phyloP scores from a whole-genome alignment of 2,329 filamentous ascomycete species.

The Botryotinia calthae region DNA sequence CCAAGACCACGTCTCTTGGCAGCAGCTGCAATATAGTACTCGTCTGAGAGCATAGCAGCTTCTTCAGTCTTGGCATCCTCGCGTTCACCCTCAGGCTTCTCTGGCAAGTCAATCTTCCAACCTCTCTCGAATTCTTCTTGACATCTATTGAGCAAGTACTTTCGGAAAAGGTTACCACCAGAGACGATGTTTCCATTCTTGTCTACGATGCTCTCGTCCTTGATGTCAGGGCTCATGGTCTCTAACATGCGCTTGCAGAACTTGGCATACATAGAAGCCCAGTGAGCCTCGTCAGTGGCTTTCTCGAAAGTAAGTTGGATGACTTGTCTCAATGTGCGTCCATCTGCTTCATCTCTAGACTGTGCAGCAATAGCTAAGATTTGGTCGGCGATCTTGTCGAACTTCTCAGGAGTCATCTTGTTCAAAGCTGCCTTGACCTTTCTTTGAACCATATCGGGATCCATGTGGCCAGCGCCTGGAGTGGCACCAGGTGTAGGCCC shows the following conservation, averaged over 20 bases:
- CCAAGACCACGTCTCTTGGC: conserved; percentile 96
- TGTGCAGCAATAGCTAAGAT: conserved; percentile 90
- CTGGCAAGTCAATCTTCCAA: conserved; percentile 86
- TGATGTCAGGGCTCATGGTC: conserved; percentile 90
- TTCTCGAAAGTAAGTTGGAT: conserved; percentile 99
- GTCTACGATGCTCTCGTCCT: conserved; percentile 91
- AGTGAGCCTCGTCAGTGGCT: conserved; percentile 96
- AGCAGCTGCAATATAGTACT: conserved; percentile 91
- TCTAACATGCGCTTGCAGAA: conserved; percentile 98
- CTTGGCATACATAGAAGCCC: conserved; percentile 98
- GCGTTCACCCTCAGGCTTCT: conserved; percentile 66
- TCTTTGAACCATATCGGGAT: conserved; percentile 91
- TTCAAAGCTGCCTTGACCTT: conserved; percentile 98
- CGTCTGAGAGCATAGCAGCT: conserved; percentile 83
- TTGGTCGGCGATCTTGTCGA: conserved; percentile 90
- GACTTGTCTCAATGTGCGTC: conserved; percentile 91
- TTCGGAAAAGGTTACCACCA: conserved; percentile 92
- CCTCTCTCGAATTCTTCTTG: conserved; percentile 98
- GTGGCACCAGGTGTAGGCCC: conserved; percentile 46
- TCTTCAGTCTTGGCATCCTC: conserved; percentile 60
- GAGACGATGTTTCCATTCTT: conserved; percentile 84
- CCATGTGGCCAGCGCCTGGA: conserved; percentile 58
- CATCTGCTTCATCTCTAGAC: conserved; percentile 92
- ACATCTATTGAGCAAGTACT: conserved; percentile 97
- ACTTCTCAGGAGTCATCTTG: conserved; percentile 99